phyloP scores from a whole-genome alignment of 345 rosid species.

The Cardamine chenopodiifolia region DNA sequence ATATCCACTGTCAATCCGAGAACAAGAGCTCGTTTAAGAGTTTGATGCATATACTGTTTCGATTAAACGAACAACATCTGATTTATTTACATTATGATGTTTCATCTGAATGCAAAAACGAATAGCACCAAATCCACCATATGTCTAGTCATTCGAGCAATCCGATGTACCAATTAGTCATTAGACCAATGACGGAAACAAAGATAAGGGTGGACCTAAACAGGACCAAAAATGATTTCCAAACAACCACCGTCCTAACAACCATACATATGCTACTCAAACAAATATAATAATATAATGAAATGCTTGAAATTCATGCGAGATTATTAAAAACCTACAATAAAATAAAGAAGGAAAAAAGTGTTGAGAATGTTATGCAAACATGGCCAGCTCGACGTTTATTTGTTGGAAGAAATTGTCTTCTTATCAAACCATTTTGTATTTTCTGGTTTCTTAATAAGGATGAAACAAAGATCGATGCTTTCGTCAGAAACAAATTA shows the following conservation, averaged over 20 bases:
- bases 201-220: conserved; percentile 1
- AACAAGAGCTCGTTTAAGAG: background rate
- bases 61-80: background rate
- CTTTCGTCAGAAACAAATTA: background rate
- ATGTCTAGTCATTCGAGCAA: background rate
- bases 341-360: conserved; percentile 15
- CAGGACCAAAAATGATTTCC: conserved; percentile 22
- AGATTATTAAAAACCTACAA: conserved; percentile 25
- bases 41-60: background rate
- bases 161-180: background rate
- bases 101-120: background rate
- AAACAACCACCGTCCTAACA: conserved; percentile 35
- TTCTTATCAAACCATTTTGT: conserved; percentile 30
- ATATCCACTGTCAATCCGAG: background rate
- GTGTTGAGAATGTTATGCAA: conserved; percentile 46
- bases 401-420: conserved; percentile 40
- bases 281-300: background rate
- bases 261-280: conserved; percentile 32
- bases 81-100: background rate
- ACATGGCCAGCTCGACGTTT: conserved; percentile 46
- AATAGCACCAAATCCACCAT: background rate
- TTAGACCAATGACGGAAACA: conserved; percentile 8
- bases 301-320: conserved; percentile 44
- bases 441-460: conserved; percentile 28
- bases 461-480: conserved; percentile 34